These are phyloP conservation scores for Calcarisporium arbuscula DNA, from an alignment of 2,329 filamentous ascomycete genomes.

Conservation along the genomic window DNA sequence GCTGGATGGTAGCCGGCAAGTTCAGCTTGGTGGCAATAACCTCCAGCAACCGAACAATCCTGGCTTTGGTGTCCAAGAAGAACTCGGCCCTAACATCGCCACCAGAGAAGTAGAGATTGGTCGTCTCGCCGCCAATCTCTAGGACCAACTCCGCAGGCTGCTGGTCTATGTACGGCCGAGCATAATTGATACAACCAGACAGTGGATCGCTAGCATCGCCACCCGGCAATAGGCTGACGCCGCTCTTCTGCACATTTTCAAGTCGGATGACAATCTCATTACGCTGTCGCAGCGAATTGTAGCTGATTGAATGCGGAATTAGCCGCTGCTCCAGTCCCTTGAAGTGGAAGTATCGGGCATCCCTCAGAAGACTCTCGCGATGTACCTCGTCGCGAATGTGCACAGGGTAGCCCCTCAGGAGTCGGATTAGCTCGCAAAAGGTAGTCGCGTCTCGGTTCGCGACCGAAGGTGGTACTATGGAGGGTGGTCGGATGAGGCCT, in stretches of 20 bases:
- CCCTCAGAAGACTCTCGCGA: conserved; percentile 68
- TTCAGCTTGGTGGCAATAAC: conserved; percentile 78
- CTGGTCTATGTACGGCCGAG: conserved; percentile 80
- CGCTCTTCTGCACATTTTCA: conserved; percentile 84
- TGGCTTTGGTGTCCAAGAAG: conserved; percentile 60
- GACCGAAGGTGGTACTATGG: conserved; percentile 75
- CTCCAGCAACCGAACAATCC: conserved; percentile 68
- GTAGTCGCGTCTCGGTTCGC: conserved; percentile 75
- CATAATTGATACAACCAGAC: conserved; percentile 63
- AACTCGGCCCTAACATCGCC: conserved; percentile 58
- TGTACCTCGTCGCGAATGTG: conserved; percentile 71
- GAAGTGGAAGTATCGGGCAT: conserved; percentile 90
- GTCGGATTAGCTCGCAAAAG: conserved; percentile 74
- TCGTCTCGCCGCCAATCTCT: conserved; percentile 67
- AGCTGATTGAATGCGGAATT: conserved; percentile 68
- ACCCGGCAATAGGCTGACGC: conserved; percentile 55
- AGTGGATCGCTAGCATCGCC: conserved; percentile 14
- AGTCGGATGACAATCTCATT: conserved; percentile 75
- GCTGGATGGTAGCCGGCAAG: conserved; percentile 51
- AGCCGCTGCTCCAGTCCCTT: conserved; percentile 85
- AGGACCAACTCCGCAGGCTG: conserved; percentile 67
- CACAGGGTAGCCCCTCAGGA: conserved; percentile 78
- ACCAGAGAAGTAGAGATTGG: conserved; percentile 43
- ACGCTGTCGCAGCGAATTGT: conserved; percentile 61
- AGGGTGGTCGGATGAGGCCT: conserved; percentile 76